Evolutionary conservation across 2,329 filamentous ascomycete species (phyloP).

Genomic region (Phyllosticta citribraziliensis): DNA sequence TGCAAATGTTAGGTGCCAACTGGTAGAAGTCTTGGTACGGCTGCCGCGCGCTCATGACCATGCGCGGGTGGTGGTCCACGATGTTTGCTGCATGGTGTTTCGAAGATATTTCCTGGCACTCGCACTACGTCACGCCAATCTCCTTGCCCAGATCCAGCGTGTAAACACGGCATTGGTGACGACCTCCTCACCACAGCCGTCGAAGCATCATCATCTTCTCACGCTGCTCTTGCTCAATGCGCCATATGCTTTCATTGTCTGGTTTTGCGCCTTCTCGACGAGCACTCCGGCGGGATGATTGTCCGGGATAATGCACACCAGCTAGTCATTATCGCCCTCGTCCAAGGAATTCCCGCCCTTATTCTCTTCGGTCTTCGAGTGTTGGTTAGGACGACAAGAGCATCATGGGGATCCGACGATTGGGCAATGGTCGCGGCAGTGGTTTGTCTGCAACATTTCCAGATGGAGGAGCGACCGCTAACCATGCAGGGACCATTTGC

Average conservation of each 20-base stretch:
- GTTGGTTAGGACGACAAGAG: conserved; percentile 14
- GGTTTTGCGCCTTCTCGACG: neutral
- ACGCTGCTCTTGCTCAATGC: neutral
- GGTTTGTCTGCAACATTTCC: conserved; percentile 1
- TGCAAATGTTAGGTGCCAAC: neutral
- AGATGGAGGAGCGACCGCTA: conserved; percentile 1
- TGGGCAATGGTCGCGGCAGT: conserved; percentile 17
- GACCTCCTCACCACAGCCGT: neutral
- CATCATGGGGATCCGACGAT: conserved; percentile 22
- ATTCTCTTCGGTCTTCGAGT: conserved; percentile 14
- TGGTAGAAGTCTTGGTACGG: neutral
- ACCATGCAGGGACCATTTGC: conserved; percentile 16
- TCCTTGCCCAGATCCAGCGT: neutral
- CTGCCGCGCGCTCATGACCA: neutral
- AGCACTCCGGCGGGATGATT: neutral
- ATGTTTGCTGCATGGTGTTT: neutral
- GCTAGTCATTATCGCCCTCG: neutral
- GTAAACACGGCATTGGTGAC: neutral
- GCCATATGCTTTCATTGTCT: neutral
- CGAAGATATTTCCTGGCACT: neutral
- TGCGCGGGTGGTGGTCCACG: neutral
- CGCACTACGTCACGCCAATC: neutral
- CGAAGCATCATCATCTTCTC: neutral
- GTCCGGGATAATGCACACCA: neutral
- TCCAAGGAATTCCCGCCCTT: conserved; percentile 9